Conservation (phyloP, 192 early-diverging fungal species). For the Backusella westeae region DNA sequence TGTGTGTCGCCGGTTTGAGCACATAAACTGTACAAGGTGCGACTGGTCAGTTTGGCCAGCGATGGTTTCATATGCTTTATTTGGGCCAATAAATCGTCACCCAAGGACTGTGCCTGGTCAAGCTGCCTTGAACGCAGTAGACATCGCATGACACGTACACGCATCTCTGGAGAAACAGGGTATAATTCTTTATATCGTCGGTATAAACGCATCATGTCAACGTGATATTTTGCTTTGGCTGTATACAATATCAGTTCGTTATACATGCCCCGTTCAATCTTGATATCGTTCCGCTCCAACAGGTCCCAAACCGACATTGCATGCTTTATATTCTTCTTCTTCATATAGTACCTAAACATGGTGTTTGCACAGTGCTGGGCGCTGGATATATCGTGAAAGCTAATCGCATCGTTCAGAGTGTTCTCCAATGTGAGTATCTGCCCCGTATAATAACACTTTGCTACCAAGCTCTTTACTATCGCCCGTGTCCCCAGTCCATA, state of each 20-base stretch:
- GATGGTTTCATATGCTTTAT: not conserved
- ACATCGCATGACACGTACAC: not conserved
- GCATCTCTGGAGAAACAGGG: not conserved
- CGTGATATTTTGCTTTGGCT: not conserved
- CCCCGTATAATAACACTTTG: not conserved
- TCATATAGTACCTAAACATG: conserved; percentile 6
- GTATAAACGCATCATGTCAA: not conserved
- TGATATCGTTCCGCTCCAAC: not conserved
- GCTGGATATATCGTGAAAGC: not conserved
- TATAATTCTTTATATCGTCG: conserved; percentile 3
- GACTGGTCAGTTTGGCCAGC: not conserved
- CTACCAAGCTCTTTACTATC: not conserved
- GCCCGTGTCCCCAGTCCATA: not conserved
- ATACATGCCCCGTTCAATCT: not conserved
- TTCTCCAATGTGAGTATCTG: not conserved
- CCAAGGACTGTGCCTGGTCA: not conserved
- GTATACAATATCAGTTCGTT: not conserved
- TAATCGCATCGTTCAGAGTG: not conserved
- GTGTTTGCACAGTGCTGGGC: not conserved
- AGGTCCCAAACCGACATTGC: conserved; percentile 2
- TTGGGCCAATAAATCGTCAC: not conserved
- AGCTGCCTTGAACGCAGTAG: not conserved
- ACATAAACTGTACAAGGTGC: conserved; percentile 3
- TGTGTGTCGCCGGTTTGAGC: conserved; percentile 17
- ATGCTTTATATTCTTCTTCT: not conserved